Evolutionary conservation across 495 filamentous ascomycete species (phyloP).

Genomic region (Xylaria cubensis): DNA sequence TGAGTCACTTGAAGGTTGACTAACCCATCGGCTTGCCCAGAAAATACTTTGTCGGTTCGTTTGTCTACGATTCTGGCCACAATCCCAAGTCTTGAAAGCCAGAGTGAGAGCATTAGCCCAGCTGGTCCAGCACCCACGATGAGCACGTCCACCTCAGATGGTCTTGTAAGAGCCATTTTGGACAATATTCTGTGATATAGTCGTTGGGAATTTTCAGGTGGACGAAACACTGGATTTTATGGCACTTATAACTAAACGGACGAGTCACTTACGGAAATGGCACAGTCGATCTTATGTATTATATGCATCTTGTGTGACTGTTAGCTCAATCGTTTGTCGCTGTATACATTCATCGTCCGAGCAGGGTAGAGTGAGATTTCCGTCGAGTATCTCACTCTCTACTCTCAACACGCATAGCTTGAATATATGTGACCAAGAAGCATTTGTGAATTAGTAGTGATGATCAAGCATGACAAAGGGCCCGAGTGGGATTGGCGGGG

Average conservation of each 20-base stretch:
- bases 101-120: slow-evolving; percentile 66
- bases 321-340: not conserved
- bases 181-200: not conserved
- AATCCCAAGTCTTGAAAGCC: slow-evolving; percentile 65
- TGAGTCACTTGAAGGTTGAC: slow-evolving; percentile 43
- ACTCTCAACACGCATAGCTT: not conserved
- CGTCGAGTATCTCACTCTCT: not conserved
- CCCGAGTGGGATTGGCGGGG: slow-evolving; percentile 7
- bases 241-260: not conserved
- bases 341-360: slow-evolving; percentile 1
- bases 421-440: slow-evolving; percentile 18
- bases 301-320: slow-evolving; percentile 6
- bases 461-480: slow-evolving; percentile 27
- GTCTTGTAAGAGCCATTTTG: not conserved
- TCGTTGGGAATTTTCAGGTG: not conserved
- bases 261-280: not conserved
- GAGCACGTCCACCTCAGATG: slow-evolving; percentile 53
- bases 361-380: not conserved
- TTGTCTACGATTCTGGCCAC: slow-evolving; percentile 69
- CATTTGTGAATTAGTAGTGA: slow-evolving; percentile 17
- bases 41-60: slow-evolving; percentile 57
- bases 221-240: not conserved
- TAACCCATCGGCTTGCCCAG: slow-evolving; percentile 66
- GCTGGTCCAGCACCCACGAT: slow-evolving; percentile 71
- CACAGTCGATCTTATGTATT: not conserved